Evolutionary conservation across 441 rosid genomes (phyloP), one percentile per base, ranked within the genome.

Genomic region (Gossypium aridum): DNA sequence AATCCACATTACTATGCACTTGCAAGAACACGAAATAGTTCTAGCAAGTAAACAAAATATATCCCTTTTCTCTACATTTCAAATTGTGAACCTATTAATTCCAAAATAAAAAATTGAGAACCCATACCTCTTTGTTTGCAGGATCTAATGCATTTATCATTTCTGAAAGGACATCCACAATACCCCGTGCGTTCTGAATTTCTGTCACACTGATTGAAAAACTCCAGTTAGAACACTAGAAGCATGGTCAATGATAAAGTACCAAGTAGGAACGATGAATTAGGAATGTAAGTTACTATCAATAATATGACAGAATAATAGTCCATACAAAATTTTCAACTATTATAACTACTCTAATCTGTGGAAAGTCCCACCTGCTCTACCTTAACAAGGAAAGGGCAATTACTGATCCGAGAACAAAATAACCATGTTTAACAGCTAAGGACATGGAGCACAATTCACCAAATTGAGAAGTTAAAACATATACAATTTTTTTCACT

Each of bases 131-230:
- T 83, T 85, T 90, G 82, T 92, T 92, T 64, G 81, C 86, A 37
- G 98, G 98, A 78, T 90, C 97, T 80, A 96, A 72, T 74, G 98
- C 99, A 88, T 70, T 92, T 75, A 96, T 87, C 99, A 96, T 94
- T 85, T 96, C 99, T 12, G 95, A 77, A 78, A 96, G 97, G 59
- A 96, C 98, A 75, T 96, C 99, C 98, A 96, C 89, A 63, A 92
- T 87, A 78, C 98, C 98, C 47, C 96, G 92, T 37, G 98, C 99
- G 85, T 94, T 96, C 83, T 96, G 98, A 83, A 94, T 89, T 87
- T 96, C 99, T 67, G 98, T 80, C 94, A 94, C 76, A 84, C 99
- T 96, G 75, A 80, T 34, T 77, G 82, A 85, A 16, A 77, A 76
- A 79, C 54, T 80, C 76, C 71, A 73, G 55, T 71, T 71, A 72